Conservation (phyloP, 768 basidiomycete species). For the Suillus alpinus region DNA sequence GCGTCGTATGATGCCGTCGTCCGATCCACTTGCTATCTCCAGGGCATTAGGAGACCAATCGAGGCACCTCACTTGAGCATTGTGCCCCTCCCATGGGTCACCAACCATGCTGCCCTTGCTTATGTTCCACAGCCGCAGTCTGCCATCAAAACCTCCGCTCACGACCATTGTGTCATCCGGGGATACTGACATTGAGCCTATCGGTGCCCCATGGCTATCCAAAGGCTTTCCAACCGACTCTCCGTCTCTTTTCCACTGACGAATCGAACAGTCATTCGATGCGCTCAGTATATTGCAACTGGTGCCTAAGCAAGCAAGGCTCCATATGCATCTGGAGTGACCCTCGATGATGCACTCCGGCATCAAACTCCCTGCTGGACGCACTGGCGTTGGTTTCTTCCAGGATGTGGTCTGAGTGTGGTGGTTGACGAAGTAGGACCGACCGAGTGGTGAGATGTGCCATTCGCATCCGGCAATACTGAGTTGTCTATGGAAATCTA, state of each 20-base stretch:
- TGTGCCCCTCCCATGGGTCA: not conserved
- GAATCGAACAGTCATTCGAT: not conserved
- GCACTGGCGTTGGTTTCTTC: not conserved
- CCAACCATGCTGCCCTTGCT: not conserved
- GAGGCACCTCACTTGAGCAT: not conserved
- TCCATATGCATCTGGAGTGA: not conserved
- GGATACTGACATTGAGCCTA: not conserved
- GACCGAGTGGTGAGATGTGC: not conserved
- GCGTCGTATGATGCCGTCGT: slow-evolving; percentile 10
- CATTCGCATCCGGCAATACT: not conserved
- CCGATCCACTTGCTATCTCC: slow-evolving; percentile 10
- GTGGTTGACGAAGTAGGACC: not conserved
- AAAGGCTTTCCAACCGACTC: not conserved
- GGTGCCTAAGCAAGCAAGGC: not conserved
- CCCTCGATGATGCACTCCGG: not conserved
- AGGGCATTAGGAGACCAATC: slow-evolving; percentile 12
- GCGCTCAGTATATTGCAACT: not conserved
- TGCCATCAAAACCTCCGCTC: not conserved
- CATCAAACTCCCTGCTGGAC: not conserved
- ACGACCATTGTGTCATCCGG: not conserved
- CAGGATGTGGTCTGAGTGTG: not conserved
- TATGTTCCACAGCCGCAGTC: not conserved
- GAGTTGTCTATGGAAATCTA: not conserved
- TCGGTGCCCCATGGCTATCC: not conserved
- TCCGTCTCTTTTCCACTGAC: not conserved